A percentile compares a stretch with the other conserved stretches of the same genome.
These are phyloP conservation scores for Populus nigra DNA, from an alignment of 345 rosid species.

Conservation along the genomic window DNA sequence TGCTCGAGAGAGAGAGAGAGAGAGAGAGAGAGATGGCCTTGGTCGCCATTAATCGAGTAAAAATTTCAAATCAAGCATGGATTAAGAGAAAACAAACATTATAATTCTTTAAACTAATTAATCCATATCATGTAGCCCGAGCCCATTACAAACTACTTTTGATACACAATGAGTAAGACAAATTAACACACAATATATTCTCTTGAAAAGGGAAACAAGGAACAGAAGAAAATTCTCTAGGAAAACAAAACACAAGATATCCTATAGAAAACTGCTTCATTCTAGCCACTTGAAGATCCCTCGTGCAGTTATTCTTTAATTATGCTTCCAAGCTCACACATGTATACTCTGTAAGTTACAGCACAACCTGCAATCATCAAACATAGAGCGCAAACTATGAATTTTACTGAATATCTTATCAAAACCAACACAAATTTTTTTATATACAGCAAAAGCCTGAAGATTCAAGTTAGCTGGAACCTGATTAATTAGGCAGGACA, in stretches of 20 bases:
- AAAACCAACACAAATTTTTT: neutral
- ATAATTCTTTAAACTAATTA: too few relatives aligned
- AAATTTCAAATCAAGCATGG: neutral
- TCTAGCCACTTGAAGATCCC: neutral
- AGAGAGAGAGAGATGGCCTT: neutral
- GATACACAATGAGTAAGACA: neutral
- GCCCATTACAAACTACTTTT: neutral
- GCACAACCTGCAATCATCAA: neutral
- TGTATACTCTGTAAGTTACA: neutral
- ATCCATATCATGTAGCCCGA: too few relatives aligned
- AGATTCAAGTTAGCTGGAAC: neutral
- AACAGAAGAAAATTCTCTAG: neutral
- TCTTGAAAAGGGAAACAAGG: neutral
- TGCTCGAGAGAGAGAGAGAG: neutral
- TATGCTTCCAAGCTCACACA: neutral
- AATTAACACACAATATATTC: neutral
- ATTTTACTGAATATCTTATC: neutral
- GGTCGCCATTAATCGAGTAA: neutral
- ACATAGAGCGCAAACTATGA: neutral
- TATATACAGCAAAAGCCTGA: neutral
- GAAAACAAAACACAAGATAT: neutral
- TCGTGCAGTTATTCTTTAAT: neutral
- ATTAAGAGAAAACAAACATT: neutral
- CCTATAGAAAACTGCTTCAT: neutral
- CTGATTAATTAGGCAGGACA: conserved; percentile 42